Percentiles rank a stretch among this genome's conserved stretches.
phyloP scores from a whole-genome alignment of 352 stramenopile species.

The Phytopythium delawarense region DNA sequence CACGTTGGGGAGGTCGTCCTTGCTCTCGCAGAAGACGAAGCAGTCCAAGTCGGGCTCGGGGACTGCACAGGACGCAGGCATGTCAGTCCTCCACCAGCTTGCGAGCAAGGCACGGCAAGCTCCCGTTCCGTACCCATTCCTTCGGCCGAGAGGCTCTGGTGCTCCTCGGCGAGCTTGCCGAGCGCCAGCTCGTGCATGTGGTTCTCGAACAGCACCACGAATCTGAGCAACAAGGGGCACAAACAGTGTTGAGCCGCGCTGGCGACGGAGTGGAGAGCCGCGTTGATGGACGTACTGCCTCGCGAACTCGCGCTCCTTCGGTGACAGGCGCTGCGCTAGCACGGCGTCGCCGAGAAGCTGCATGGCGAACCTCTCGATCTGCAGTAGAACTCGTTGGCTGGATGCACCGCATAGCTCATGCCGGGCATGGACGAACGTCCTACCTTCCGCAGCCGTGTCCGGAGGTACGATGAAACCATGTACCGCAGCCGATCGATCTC shows the following conservation, averaged over 20 bases:
- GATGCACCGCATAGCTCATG: no score
- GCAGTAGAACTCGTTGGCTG: neutral
- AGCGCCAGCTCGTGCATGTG: slow-evolving; percentile 69
- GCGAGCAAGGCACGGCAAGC: neutral
- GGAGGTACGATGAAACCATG: slow-evolving; percentile 81
- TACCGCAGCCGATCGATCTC: slow-evolving; percentile 85
- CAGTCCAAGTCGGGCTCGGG: slow-evolving; percentile 64
- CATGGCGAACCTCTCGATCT: slow-evolving; percentile 78
- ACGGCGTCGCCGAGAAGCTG: slow-evolving; percentile 48
- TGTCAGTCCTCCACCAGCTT: neutral
- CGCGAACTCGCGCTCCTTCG: slow-evolving; percentile 71
- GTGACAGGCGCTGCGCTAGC: slow-evolving; percentile 52
- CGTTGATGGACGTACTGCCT: slow-evolving; percentile 44
- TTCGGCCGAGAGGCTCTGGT: slow-evolving; percentile 47
- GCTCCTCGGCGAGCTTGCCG: slow-evolving; percentile 59
- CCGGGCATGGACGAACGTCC: neutral
- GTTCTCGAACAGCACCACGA: slow-evolving; percentile 57
- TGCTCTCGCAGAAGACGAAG: slow-evolving; percentile 84
- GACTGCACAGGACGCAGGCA: slow-evolving; percentile 26
- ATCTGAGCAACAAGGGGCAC: slow-evolving; percentile 17
- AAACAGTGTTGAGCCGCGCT: neutral
- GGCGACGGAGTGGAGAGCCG: neutral
- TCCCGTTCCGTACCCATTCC: slow-evolving; percentile 66
- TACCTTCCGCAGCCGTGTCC: slow-evolving; percentile 71
- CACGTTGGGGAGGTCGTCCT: slow-evolving; percentile 41